Evolutionary conservation across 805 yeast species (phyloP), one percentile per base, ranked within the genome.

Genomic region (Hanseniaspora thailandica): DNA sequence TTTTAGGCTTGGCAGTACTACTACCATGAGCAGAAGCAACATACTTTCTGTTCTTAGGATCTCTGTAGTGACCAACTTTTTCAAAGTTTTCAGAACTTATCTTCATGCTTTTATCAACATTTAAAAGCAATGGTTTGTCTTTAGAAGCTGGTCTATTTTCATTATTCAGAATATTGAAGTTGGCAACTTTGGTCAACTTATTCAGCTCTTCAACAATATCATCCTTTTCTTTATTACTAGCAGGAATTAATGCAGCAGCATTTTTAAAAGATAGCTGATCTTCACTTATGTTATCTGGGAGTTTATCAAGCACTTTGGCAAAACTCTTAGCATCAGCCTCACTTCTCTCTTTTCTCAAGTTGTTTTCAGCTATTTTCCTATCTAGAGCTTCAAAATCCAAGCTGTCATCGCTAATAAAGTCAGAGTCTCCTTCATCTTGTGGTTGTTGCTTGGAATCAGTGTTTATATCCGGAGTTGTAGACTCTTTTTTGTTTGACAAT

Each of bases 361-460:
- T 39, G 13, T 25, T 50, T 35, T 50, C 54, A 6, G 54, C 54
- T 7, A 50, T 50, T 35, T 50, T 47, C 36, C 54, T 34, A 28
- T 50, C 54, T n/a, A 50, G 15, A 17, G 43, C 54, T 35, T 50
- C 54, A 41, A 50, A 33, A 12, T 50, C 54, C 6, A 50, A 15
- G 26, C 54, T 50, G n/a, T 50, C 54, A 43, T 50, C 54, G 26
- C 36, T 50, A 1, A 35, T 34, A 13, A 25, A n/a, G 9, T 50
- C 54, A 3, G 38, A 45, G 10, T 50, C 54, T 13, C 31, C 41
- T 46, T 31, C 47, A 30, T 44, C 30, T 28, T 28, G 20, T 4
- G 26, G 36, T 4, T 17, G 25, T 10, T 9, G 30, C 4, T 28
- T n/a, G 15, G 10, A 10, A 15, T 5, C 22, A 5, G 17, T 43